Base-by-base conservation (phyloP, 148 eudicot genomes). In the Rhododendron griersonianum region DNA sequence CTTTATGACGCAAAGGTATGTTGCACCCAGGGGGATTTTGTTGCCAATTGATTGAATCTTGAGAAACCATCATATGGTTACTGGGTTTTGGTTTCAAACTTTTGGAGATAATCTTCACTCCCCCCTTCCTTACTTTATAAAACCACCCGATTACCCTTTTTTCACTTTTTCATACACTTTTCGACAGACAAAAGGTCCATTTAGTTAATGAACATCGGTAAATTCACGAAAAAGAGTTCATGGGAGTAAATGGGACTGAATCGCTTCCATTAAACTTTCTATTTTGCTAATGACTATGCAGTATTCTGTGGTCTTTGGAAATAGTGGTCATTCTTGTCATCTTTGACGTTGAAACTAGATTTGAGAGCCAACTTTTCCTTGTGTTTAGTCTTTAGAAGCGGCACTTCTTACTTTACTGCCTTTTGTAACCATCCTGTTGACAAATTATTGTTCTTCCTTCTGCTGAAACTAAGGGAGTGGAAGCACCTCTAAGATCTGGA, bases 1-100 rank as follows among this genome's bases (percentile, higher is more conserved):
- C 69, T 69, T 74, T 39, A 37, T 30, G 6, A 35, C 21, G 61
- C 35, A 11, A 71, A 75, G 88, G 59, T 76, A 82, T 57, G 85
- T 86, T 79, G 21, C 39, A 63, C 55, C 47, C 41, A 18, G 7
- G 18, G 55, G 87, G 16, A 23, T 79, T 65, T 81, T 53, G 78
- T 81, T 79, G 37, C 50, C 33, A 21, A 23, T 45, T 39, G 8
- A 18, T 6, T 41, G 19, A 25, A 8, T 78, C 35, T 45, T 30
- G n/a, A 55, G 13, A 53, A 53, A 55, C 14, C 25, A 81, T 81
- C 81, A 23, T 11, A 10, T 80, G 65, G 50, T 9, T 47, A 47
- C 50, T 53, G 15, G 41, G 53, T 18, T 53, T 51, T 0, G 16
- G 13, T n/a, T 45, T 79, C 7, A 9, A 75, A 77, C 50, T 77